phyloP scores from a whole-genome alignment of 2,329 filamentous ascomycete genomes.

The Cryoendolithus antarcticus region DNA sequence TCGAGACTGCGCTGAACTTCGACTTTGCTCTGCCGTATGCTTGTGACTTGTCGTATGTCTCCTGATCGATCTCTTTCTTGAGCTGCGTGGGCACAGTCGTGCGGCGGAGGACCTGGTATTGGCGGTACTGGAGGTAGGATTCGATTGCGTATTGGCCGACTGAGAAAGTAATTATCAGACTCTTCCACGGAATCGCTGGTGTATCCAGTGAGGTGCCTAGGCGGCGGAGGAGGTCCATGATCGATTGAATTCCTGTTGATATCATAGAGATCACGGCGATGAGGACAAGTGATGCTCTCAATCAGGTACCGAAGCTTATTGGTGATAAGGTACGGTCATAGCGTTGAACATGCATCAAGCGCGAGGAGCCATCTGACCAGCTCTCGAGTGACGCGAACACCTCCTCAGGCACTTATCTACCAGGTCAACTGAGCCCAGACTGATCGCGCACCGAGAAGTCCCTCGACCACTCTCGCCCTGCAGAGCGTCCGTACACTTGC shows the following conservation, averaged over 20 bases:
- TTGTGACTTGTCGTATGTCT: constrained; percentile 75
- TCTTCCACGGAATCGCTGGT: constrained; percentile 94
- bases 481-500: no score
- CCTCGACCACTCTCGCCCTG: no score
- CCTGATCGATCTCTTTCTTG: constrained; percentile 72
- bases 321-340: no score
- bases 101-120: constrained; percentile 75
- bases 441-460: no score
- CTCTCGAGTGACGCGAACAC: no score
- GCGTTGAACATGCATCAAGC: no score
- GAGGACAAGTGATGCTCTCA: no score
- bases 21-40: constrained; percentile 94
- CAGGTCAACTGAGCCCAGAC: no score
- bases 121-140: constrained; percentile 74
- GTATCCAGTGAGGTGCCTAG: constrained; percentile 80
- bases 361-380: no score
- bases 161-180: constrained; percentile 86
- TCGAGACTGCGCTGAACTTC: constrained; percentile 70
- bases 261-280: no score
- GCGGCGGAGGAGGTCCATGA: constrained; percentile 36
- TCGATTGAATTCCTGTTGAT: background rate
- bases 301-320: no score
- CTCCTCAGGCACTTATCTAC: no score
- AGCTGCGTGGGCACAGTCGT: constrained; percentile 76
- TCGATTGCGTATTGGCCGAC: constrained; percentile 85